Base-by-base conservation (phyloP, 2,329 filamentous ascomycete species). In the Aspergillus ochraceus region DNA sequence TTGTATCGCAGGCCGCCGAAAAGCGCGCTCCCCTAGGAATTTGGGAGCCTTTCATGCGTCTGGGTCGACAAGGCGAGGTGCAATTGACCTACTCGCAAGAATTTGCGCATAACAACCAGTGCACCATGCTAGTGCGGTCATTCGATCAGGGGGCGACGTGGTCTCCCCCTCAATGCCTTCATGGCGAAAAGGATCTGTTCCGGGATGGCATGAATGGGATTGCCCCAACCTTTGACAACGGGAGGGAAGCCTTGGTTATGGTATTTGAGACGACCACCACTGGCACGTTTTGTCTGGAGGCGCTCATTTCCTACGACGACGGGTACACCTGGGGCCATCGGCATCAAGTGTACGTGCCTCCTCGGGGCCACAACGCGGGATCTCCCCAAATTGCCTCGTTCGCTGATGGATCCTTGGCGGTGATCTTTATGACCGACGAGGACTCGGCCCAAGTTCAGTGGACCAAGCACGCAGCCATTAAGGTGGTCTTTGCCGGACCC, bases 11-110 rank as follows among this genome's bases (percentile, higher is more conserved):
- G 64, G 81, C 80, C 4, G 71, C 70, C 0, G 76, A 82, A 70
- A 80, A 78, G 50, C 47, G 63, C 1, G 68, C 76, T 0, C 69
- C 71, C 0, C 57, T 73, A 10, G 81, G 81, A 0, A 68, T 82
- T 19, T 83, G 81, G 81, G 81, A 83, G 65, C 81, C 81, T 0
- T 83, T 82, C 59, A 79, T 83, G 75, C 73, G 80, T 1, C 60
- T 78, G 14, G 74, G 74, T 14, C 63, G 66, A 11, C 60, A 61
- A 2, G 73, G 74, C 52, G 77, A 78, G 60, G 69, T 82, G 1
- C 79, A 81, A 61, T 67, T 82, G 60, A 79, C 75, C 14, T 83
- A 77, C 64, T 81, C 80, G 24, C 74, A 79, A 58, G 80, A 83
- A 67, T 77, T 79, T 36, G 78, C 78, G 4, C 70, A 62, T 14